Evolutionary conservation across 2,329 filamentous ascomycete genomes (phyloP), one percentile per base, ranked within the genome.

Genomic region (Penicillium italicum): DNA sequence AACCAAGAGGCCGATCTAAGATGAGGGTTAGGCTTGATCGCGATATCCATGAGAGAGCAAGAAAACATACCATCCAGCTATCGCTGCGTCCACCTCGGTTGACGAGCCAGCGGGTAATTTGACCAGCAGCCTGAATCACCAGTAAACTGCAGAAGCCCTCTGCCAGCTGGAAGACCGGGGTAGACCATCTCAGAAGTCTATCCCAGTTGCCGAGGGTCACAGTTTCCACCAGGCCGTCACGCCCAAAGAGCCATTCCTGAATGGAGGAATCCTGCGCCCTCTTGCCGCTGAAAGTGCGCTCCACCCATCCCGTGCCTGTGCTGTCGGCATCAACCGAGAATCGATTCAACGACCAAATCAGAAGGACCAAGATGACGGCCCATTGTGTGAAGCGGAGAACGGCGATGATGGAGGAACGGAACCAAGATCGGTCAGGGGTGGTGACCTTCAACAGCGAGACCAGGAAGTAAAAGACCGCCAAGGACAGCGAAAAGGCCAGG

Each of bases 101-200:
- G 53, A 97, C 93, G 30, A 97, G 83, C 87, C 91, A 97, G 73
- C 90, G 84, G 20, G 94, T 96, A 62, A 97, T 91, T 73, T 97
- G 93, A 0, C 94, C 94, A 14, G 90, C 88, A 18, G 92, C 91
- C 75, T 99, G 94, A 55, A 99, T 97, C 62, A 97, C 92, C 54
- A 97, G 78, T 66, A 99, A 78, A 69, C 91, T 97, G 79, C 94
- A 97, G 77, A 99, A 99, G 7, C 94, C 94, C 74, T 99, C 94
- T 50, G 89, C 85, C 9, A 99, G 80, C 76, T 99, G 94, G 77
- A 97, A 99, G 49, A 96, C 83, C 0, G 94, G 94, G 4, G 90
- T 95, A 33, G 92, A 96, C 79, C 95, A 97, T 69, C 87, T 83
- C 74, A 99, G 76, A 47, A 90, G 78, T 70, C 87, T 91, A 71